Evolutionary conservation across 2,329 filamentous ascomycete genomes (phyloP), one percentile per base, ranked within the genome.

Genomic region (Biscogniauxia mediterranea): DNA sequence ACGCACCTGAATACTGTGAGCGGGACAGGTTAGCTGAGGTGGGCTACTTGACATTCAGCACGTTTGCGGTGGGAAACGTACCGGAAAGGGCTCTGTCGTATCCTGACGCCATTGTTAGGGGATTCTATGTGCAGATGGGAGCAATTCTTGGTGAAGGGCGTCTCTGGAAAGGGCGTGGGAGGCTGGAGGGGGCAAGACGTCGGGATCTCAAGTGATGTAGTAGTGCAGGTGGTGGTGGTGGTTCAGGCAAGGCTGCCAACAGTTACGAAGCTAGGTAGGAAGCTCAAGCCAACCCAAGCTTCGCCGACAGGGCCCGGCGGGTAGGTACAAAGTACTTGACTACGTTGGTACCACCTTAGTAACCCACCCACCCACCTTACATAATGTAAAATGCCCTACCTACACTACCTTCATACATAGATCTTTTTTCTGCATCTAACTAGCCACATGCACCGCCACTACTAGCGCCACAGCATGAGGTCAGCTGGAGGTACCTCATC

Each of bases 11-110:
- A 97, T 77, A 97, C 93, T 96, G 71, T 67, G 75, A 66, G 69
- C 61, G 60, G 55, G 46, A 58, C 60, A 52, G 64, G 77, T 85
- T 80, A 85, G 81, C 75, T 72, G 80, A 85, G 81, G 75, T 72
- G 72, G 70, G 55, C 58, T 68, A 49, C 50, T 56, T 46, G 57
- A 57, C 32, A 59, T 62, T 46, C 62, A 66, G 72, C 72, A 71
- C 72, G 61, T 76, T 76, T 63, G 66, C 63, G 59, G 65, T 57
- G 59, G 63, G 60, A 67, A 66, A 76, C 89, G 82, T 88, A 97
- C 93, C 94, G 81, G 94, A 98, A 79, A 98, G 89, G 81, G 94
- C 95, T 90, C 95, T 91, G 83, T 99, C 95, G 83, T 99, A 99
- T 80, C 94, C 94, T 73, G 93, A 97, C 79, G 93, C 90, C 92